These are phyloP conservation scores for Paramecium primaurelia DNA, from an alignment of 73 alveolate species.

Conservation along the genomic window DNA sequence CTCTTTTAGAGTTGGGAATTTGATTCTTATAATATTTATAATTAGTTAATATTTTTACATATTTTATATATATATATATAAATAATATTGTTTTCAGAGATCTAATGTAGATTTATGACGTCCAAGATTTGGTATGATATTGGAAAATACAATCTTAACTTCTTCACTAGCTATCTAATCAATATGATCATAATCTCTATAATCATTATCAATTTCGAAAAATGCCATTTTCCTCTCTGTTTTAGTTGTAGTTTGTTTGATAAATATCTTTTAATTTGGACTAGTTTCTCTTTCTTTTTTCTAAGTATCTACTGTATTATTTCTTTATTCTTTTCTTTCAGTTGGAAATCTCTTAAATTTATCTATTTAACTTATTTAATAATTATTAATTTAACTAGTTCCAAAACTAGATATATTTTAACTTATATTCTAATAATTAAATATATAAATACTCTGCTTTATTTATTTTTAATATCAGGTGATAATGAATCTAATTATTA, in stretches of 20 bases:
- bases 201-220: slow-evolving; percentile 12
- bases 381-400: neutral
- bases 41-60: too few relatives aligned
- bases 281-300: neutral
- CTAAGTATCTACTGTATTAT: neutral
- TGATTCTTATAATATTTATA: slow-evolving; percentile 11
- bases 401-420: slow-evolving; percentile 36
- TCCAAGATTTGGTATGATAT: neutral
- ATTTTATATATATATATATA: neutral
- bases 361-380: neutral
- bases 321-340: slow-evolving; percentile 1
- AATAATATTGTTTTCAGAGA: neutral
- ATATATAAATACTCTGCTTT: neutral
- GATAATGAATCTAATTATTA: neutral
- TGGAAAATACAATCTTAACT: neutral
- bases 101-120: neutral
- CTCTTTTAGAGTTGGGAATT: slow-evolving; percentile 65
- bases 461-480: neutral
- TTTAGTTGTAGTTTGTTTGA: slow-evolving; percentile 10
- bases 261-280: neutral
- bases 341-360: neutral
- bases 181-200: slow-evolving; percentile 10
- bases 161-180: slow-evolving; percentile 30
- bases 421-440: neutral
- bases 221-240: slow-evolving; percentile 49